These are phyloP conservation scores for Fusarium sororula DNA, from an alignment of 2,329 filamentous ascomycete genomes.

Conservation along the genomic window DNA sequence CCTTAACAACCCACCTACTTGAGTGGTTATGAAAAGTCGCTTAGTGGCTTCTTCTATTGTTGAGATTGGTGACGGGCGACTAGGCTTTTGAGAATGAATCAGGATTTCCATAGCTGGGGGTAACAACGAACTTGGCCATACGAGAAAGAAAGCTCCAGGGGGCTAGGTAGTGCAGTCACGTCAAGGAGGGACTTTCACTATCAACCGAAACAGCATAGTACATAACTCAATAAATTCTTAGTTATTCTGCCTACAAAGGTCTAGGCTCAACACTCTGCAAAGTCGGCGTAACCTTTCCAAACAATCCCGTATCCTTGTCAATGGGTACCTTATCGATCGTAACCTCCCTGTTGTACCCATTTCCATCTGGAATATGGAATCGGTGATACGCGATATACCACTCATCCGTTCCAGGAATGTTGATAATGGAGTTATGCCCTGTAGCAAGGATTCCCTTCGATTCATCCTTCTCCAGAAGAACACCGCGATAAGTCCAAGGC, in stretches of 20 bases:
- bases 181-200: too few relatives aligned
- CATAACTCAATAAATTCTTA: rapidly evolving
- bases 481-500: slow-evolving; percentile 56
- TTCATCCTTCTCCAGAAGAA: slow-evolving; percentile 54
- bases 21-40: too few relatives aligned
- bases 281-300: slow-evolving; percentile 46
- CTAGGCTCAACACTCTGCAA: slow-evolving; percentile 26
- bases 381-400: slow-evolving; percentile 62
- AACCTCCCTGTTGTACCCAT: slow-evolving; percentile 55
- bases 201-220: rapidly evolving
- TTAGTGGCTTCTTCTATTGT: too few relatives aligned
- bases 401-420: slow-evolving; percentile 57
- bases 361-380: slow-evolving; percentile 56
- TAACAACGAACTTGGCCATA: neutral
- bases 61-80: too few relatives aligned
- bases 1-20: rapidly evolving
- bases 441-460: slow-evolving; percentile 55
- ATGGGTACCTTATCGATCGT: slow-evolving; percentile 55
- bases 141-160: rapidly evolving
- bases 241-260: neutral
- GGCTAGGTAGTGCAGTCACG: neutral
- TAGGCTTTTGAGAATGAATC: too few relatives aligned
- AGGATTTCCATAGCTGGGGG: neutral
- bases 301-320: slow-evolving; percentile 49
- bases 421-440: slow-evolving; percentile 56